These are phyloP conservation scores for Sporisorium reilianum DNA, from an alignment of 1,284 basidiomycete genomes.

Conservation along the genomic window DNA sequence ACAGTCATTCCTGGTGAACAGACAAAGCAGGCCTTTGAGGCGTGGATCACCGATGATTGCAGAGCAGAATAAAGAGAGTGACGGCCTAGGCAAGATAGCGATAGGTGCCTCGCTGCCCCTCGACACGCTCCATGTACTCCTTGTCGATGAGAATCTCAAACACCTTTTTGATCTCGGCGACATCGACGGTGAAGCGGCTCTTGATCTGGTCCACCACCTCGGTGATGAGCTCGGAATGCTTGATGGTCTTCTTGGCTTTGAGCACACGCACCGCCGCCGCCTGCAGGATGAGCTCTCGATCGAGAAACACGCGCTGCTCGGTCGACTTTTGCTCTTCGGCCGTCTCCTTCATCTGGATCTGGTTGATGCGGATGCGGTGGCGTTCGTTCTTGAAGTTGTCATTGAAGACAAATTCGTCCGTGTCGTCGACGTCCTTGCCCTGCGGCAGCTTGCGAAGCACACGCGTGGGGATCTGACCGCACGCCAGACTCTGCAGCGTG, in stretches of 20 bases:
- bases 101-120: slow-evolving; percentile 63
- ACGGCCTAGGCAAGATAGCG: slow-evolving; percentile 64
- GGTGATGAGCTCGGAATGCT: slow-evolving; percentile 60
- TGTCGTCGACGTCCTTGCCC: slow-evolving; percentile 82
- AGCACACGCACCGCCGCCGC: slow-evolving; percentile 78
- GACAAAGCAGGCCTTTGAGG: background rate
- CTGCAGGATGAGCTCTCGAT: slow-evolving; percentile 86
- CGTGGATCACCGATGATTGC: no score
- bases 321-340: slow-evolving; percentile 88
- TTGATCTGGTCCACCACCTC: slow-evolving; percentile 65
- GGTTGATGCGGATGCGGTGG: slow-evolving; percentile 89
- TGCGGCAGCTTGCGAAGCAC: slow-evolving; percentile 84
- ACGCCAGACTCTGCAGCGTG: slow-evolving; percentile 90
- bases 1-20: background rate
- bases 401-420: slow-evolving; percentile 86
- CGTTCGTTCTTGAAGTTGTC: slow-evolving; percentile 83
- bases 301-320: slow-evolving; percentile 84
- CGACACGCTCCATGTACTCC: slow-evolving; percentile 67
- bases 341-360: slow-evolving; percentile 92
- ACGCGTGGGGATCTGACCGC: slow-evolving; percentile 81
- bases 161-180: slow-evolving; percentile 67
- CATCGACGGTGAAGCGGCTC: slow-evolving; percentile 61
- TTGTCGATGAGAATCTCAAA: slow-evolving; percentile 68
- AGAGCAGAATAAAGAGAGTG: no score
- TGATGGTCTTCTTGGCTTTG: slow-evolving; percentile 66